Base-by-base conservation (phyloP, 2,329 filamentous ascomycete species). In the Fusarium pseudoanthophilum region DNA sequence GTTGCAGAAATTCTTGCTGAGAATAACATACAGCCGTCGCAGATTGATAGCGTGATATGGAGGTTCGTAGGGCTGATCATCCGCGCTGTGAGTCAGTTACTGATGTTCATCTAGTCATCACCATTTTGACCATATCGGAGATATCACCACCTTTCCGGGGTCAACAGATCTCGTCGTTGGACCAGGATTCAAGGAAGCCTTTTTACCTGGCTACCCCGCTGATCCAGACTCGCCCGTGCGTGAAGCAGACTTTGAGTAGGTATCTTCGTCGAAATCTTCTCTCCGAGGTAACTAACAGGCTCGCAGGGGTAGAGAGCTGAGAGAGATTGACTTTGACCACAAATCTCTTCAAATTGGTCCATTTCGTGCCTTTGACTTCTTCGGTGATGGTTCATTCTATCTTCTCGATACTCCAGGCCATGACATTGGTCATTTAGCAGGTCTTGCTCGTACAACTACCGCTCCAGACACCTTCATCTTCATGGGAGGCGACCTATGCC, bases 111-210 rank as follows among this genome's bases (percentile, higher is more conserved):
- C 2, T 2, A 73, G 69, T 2, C 72, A 75, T 9, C 64, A 55
- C 34, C 72, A 75, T n/a, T 52, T 68, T 28, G 72, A 75, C 9
- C 72, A 75, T 9, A 57, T 66, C 1, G 69, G 72, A 36, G 69
- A 75, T 11, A 40, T 74, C 0, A 71, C 72, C 4, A 71, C 66
- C 1, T 75, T 75, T 10, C 72, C 72, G 2, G 15, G 24, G 2
- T 61, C 69, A 4, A 75, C 72, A 1, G 42, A 62, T 3, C 69
- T 75, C 1, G 15, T 75, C 1, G 72, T 75, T 9, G 73, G 73
- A 0, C 73, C 73, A 3, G 73, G 69, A 0, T 75, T 75, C 4
- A 69, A 71, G 18, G 14, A 75, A 3, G 56, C 62, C 1, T 71
- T 75, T 8, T 53, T 66, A 4, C 73, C 73, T 1, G 72, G 72